Percentiles rank a stretch among this genome's conserved stretches.
Conservation (phyloP, 2,329 filamentous ascomycete genomes). For the Fusarium sp. region DNA sequence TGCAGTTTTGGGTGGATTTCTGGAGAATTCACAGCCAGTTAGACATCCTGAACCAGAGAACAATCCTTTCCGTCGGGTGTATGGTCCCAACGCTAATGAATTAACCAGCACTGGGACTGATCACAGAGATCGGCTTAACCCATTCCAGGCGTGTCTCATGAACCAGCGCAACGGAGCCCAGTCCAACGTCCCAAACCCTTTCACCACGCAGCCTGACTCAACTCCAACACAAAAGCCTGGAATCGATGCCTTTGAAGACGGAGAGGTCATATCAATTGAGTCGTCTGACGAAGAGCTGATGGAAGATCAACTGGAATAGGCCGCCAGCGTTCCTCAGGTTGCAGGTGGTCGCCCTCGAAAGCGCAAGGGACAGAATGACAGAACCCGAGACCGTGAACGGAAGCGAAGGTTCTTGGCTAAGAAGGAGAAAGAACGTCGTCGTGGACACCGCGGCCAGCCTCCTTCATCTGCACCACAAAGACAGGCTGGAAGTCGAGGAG, state of each 20-base stretch:
- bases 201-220: too few species aligned
- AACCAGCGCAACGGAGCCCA: not conserved
- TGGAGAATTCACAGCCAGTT: accelerated
- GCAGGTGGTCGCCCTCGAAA: not conserved
- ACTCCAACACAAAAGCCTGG: not conserved
- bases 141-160: not conserved
- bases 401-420: not conserved
- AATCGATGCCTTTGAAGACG: not conserved
- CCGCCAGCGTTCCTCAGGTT: accelerated
- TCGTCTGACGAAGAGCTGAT: not conserved
- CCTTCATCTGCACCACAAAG: not conserved
- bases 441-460: too few species aligned
- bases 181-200: accelerated
- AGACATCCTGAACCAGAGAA: accelerated
- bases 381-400: too few species aligned
- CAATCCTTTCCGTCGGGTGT: not conserved
- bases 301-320: accelerated
- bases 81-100: accelerated
- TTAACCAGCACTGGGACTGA: not conserved
- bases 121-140: not conserved
- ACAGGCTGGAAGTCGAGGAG: too few species aligned
- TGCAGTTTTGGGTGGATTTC: not conserved
- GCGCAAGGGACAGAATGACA: not conserved
- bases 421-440: not conserved
- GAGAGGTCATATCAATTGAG: accelerated